Percentiles rank a stretch among this genome's conserved stretches.
Evolutionary conservation across 2,329 filamentous ascomycete genomes (phyloP).

Genomic region (Fusarium albosuccineum): DNA sequence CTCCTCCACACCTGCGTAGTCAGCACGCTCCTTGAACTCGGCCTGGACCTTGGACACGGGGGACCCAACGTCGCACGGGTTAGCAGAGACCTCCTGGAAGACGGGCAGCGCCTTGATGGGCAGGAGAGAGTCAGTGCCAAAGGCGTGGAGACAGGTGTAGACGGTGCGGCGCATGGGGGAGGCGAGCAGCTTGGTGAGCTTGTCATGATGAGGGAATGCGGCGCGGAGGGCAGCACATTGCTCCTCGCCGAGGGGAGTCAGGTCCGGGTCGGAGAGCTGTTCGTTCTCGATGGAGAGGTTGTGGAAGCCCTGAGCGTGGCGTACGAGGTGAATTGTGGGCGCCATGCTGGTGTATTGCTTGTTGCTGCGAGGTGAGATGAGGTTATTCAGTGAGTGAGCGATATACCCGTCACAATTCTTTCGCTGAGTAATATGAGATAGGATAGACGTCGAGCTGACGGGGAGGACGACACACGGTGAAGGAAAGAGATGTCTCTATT

Average conservation of each 20-base stretch:
- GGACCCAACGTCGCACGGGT: slow-evolving; percentile 83
- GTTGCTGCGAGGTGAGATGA: neutral
- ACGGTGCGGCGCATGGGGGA: slow-evolving; percentile 86
- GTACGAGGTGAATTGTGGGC: slow-evolving; percentile 74
- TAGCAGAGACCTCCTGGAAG: slow-evolving; percentile 81
- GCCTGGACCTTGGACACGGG: slow-evolving; percentile 64
- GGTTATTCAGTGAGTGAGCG: slow-evolving; percentile 9
- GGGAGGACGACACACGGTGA: neutral
- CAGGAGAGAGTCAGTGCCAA: slow-evolving; percentile 64
- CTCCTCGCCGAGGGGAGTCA: slow-evolving; percentile 80
- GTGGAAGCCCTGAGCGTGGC: slow-evolving; percentile 84
- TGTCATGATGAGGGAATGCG: slow-evolving; percentile 73
- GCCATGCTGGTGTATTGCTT: slow-evolving; percentile 54
- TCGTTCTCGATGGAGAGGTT: slow-evolving; percentile 81
- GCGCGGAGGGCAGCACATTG: slow-evolving; percentile 77
- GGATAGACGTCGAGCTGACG: neutral
- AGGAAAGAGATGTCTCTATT: neutral
- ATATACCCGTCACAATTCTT: neutral
- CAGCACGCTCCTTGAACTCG: slow-evolving; percentile 74
- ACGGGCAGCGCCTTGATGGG: slow-evolving; percentile 77
- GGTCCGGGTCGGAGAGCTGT: slow-evolving; percentile 78
- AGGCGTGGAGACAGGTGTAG: slow-evolving; percentile 79
- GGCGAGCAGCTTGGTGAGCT: slow-evolving; percentile 78
- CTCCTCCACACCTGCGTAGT: slow-evolving; percentile 70
- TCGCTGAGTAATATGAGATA: neutral